Conservation (phyloP, 176 grass and related monocot genomes). For the Zizania latifolia region DNA sequence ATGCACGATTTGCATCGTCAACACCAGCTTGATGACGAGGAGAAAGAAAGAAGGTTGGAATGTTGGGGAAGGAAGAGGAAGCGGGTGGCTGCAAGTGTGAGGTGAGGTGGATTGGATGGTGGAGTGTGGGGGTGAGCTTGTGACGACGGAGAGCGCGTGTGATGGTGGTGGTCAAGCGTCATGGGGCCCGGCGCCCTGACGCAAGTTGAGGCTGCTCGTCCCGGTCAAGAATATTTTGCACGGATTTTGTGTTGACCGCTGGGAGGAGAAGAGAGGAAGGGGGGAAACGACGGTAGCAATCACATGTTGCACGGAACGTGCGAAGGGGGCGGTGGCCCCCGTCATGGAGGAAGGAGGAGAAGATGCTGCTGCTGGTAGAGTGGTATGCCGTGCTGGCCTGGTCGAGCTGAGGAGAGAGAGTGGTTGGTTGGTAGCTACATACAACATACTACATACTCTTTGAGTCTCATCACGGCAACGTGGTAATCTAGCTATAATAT, state of each 20-base stretch:
- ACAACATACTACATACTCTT: no score
- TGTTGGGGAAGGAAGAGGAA: slow-evolving; percentile 23
- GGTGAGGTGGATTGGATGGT: no score
- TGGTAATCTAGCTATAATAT: no score
- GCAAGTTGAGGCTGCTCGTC: slow-evolving; percentile 10
- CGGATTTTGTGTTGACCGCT: slow-evolving; percentile 32
- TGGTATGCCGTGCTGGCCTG: no score
- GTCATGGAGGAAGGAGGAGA: no score
- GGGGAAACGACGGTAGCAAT: background rate
- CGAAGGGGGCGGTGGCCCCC: background rate
- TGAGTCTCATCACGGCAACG: no score
- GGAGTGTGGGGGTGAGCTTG: no score
- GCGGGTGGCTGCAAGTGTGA: no score
- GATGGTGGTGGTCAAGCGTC: background rate
- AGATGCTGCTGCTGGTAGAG: no score
- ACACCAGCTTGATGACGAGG: background rate
- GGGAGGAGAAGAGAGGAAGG: background rate
- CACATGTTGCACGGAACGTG: slow-evolving; percentile 16
- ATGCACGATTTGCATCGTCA: background rate
- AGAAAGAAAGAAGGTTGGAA: background rate
- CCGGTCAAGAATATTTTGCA: slow-evolving; percentile 24
- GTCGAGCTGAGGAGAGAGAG: no score
- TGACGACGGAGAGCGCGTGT: no score
- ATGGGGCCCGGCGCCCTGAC: background rate
- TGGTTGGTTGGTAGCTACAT: no score